Percentiles rank a stretch among this genome's conserved stretches.
Evolutionary conservation across 2,329 filamentous ascomycete genomes (phyloP).

Genomic region (Colletotrichum spinosum): DNA sequence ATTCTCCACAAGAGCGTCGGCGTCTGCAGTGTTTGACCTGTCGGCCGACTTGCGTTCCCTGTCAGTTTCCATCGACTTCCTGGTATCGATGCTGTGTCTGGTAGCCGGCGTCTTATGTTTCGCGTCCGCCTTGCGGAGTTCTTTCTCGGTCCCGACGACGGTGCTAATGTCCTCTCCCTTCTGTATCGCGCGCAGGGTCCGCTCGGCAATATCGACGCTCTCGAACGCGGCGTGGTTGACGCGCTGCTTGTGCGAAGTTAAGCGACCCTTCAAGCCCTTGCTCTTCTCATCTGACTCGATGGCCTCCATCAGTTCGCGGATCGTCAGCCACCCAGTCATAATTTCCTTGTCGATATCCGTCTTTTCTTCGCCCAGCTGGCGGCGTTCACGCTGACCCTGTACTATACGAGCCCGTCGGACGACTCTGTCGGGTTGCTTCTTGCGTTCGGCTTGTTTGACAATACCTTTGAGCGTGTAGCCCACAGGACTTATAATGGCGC

Average conservation of each 20-base stretch:
- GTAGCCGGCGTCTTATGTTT: conserved; percentile 33
- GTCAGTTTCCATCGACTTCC: conserved; percentile 13
- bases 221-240: conserved; percentile 60
- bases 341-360: conserved; percentile 46
- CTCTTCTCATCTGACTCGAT: conserved; percentile 50
- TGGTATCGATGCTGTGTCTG: conserved; percentile 29
- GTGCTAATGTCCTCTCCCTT: conserved; percentile 55
- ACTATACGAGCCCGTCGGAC: conserved; percentile 69
- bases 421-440: conserved; percentile 63
- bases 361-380: conserved; percentile 48
- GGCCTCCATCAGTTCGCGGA: conserved; percentile 53
- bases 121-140: conserved; percentile 39
- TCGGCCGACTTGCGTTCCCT: conserved; percentile 17
- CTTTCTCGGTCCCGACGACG: conserved; percentile 43
- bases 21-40: neutral
- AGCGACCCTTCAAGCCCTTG: conserved; percentile 48
- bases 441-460: conserved; percentile 68
- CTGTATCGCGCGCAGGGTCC: conserved; percentile 57
- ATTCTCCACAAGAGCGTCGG: conserved; percentile 23
- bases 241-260: conserved; percentile 49
- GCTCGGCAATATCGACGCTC: conserved; percentile 59
- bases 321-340: conserved; percentile 54
- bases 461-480: conserved; percentile 75
- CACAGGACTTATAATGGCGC: conserved; percentile 69
- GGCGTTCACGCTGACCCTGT: conserved; percentile 64